Evolutionary conservation across 2,329 filamentous ascomycete genomes (phyloP).

Genomic region (Cladosporium sp.): DNA sequence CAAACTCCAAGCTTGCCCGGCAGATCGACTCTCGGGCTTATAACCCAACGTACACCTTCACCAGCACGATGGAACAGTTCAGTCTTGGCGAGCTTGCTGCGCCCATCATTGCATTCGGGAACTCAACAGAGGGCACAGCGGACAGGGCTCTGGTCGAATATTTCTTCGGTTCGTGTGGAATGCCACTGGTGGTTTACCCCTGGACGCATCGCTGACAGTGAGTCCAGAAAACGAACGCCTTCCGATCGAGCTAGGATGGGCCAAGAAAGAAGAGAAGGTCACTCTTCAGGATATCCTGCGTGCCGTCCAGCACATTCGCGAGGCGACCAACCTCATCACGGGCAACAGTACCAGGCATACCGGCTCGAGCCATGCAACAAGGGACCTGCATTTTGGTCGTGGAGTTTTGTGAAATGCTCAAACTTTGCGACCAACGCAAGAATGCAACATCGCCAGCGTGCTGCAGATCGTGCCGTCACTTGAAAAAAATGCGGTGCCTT

Average conservation of each 20-base stretch:
- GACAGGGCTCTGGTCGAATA: constrained; percentile 38
- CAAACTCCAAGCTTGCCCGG: constrained; percentile 42
- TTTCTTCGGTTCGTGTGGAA: constrained; percentile 38
- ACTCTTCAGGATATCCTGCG: constrained; percentile 14
- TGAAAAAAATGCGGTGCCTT: too few species aligned
- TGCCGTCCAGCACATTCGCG: constrained; percentile 13
- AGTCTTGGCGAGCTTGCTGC: constrained; percentile 47
- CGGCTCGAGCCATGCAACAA: not conserved
- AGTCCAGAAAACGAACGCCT: constrained; percentile 38
- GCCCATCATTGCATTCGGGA: constrained; percentile 46
- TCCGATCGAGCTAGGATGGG: constrained; percentile 39
- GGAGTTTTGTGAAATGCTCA: not conserved
- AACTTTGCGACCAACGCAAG: too few species aligned
- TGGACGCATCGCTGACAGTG: not conserved
- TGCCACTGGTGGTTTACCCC: not conserved
- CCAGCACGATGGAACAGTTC: constrained; percentile 37
- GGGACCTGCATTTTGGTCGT: constrained; percentile 2
- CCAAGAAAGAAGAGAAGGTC: constrained; percentile 17
- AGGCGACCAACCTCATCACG: constrained; percentile 13
- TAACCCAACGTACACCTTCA: constrained; percentile 47
- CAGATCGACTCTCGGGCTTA: constrained; percentile 39
- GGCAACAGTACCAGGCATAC: not conserved
- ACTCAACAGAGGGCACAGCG: constrained; percentile 36
- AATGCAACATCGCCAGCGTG: too few species aligned
- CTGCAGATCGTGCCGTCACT: too few species aligned